A percentile compares a stretch with the other conserved stretches of the same genome.
phyloP scores from a whole-genome alignment of 768 basidiomycete genomes.

The Leccinum uliginosum region DNA sequence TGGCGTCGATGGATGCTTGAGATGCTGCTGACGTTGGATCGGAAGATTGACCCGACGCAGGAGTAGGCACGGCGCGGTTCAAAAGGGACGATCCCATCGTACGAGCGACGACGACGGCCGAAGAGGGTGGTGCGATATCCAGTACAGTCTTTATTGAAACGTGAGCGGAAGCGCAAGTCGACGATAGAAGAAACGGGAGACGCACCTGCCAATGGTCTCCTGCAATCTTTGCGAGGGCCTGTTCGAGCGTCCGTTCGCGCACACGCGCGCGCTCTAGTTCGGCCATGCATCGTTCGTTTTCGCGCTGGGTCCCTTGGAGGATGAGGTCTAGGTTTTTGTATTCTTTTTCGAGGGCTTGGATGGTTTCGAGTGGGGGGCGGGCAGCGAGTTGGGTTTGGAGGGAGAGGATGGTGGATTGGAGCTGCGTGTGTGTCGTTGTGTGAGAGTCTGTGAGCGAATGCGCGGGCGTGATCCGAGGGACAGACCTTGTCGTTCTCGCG shows the following conservation, averaged over 20 bases:
- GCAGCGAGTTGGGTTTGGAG: constrained; percentile 64
- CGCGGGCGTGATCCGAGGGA: not conserved
- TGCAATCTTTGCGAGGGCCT: constrained; percentile 61
- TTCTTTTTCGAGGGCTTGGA: constrained; percentile 68
- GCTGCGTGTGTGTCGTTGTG: constrained; percentile 32
- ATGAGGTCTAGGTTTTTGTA: constrained; percentile 72
- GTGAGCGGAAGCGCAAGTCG: not conserved
- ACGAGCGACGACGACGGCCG: constrained; percentile 28
- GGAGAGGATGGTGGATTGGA: constrained; percentile 56
- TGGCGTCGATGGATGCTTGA: constrained; percentile 33
- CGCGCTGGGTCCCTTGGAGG: constrained; percentile 74
- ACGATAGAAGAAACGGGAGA: not conserved
- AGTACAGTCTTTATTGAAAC: constrained; percentile 25
- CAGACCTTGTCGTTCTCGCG: constrained; percentile 65
- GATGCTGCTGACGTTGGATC: constrained; percentile 16
- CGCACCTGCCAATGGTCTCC: constrained; percentile 83
- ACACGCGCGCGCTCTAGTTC: constrained; percentile 67
- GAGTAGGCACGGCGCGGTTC: constrained; percentile 18
- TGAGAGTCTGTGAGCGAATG: not conserved
- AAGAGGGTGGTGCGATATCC: constrained; percentile 31
- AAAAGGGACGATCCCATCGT: constrained; percentile 28
- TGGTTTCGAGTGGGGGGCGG: constrained; percentile 62
- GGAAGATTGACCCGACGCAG: constrained; percentile 13
- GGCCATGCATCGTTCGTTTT: constrained; percentile 82
- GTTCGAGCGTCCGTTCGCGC: constrained; percentile 76